phyloP scores from a whole-genome alignment of 345 rosid species.

The Bruguiera sexangula region DNA sequence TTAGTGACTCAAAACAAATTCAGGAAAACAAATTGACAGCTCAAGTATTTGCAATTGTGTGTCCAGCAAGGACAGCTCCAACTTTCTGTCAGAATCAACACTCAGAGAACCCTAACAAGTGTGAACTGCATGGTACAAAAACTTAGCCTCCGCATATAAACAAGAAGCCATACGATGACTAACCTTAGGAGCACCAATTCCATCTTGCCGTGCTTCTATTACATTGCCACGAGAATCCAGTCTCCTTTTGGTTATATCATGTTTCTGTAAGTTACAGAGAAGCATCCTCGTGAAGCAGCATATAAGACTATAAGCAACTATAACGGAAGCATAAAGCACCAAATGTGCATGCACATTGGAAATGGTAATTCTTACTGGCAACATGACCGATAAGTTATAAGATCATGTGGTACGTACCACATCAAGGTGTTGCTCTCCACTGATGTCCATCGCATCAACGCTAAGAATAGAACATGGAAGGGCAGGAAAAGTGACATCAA shows the following conservation, averaged over 20 bases:
- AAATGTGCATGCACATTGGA: neutral
- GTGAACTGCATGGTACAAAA: neutral
- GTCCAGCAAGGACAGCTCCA: no score
- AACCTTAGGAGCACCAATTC: conserved; percentile 90
- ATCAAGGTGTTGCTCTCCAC: conserved; percentile 97
- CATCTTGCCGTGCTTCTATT: conserved; percentile 77
- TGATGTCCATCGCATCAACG: conserved; percentile 95
- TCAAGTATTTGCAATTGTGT: no score
- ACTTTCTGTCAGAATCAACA: no score
- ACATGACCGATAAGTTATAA: neutral
- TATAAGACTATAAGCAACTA: neutral
- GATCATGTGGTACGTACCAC: conserved; percentile 51
- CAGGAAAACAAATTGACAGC: no score
- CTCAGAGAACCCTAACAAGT: conserved; percentile 1
- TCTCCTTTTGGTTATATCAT: conserved; percentile 84
- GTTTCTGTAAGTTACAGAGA: conserved; percentile 53
- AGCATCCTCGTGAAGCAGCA: neutral
- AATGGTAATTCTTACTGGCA: neutral
- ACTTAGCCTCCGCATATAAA: neutral
- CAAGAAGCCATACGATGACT: conserved; percentile 21
- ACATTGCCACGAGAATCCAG: conserved; percentile 69
- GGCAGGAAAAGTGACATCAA: conserved; percentile 88
- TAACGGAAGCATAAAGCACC: neutral
- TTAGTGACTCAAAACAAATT: neutral
- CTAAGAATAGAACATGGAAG: conserved; percentile 90